Base-by-base conservation (phyloP, 1,284 basidiomycete genomes). In the Prillingera fragicola region DNA sequence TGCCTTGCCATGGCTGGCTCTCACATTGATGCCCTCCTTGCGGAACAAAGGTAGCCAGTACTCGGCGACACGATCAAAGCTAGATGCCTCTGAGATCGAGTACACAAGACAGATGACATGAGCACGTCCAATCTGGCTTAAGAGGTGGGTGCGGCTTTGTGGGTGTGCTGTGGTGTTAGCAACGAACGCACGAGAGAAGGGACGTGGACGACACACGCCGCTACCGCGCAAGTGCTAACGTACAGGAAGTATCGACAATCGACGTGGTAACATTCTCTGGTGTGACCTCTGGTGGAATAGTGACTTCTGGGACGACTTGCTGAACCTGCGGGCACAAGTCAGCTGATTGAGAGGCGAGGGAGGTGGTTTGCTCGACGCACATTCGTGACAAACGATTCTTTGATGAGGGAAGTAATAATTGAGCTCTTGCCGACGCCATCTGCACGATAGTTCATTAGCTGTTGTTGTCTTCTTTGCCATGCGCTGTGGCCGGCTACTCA, bases 51-150 rank as follows among this genome's bases (percentile, higher is more conserved):
- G 94, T 42, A 98, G 77, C 94, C 94, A 98, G 70, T 90, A 97
- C n/a, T 91, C 85, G 23, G 91, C 88, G 70, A 98, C 91, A 45
- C 94, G 84, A 72, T 96, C 90, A 70, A 98, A 97, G 14, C 90
- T 92, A 57, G 85, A 84, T 15, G 92, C 85, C 60, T 92, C 89
- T 71, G 94, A 89, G 62, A 97, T 91, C 24, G 89, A 85, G 69
- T 98, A 95, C 38, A 98, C 94, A 44, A 98, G 84, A 63, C 89
- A 95, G 53, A 98, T 96, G 63, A 96, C 95, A 74, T 97, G 90
- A 15, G 92, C 92, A 63, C 95, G 87, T 41, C 91, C 83, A 48
- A 96, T 86, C 75, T 97, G 92, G 22, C 86, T 84, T 62, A 97
- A 88, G 34, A 98, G 80, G 66, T 95, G 90, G 36, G 80, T 75